Conservation (phyloP, 163 green algal genomes). For the Scenedesmus sp. region DNA sequence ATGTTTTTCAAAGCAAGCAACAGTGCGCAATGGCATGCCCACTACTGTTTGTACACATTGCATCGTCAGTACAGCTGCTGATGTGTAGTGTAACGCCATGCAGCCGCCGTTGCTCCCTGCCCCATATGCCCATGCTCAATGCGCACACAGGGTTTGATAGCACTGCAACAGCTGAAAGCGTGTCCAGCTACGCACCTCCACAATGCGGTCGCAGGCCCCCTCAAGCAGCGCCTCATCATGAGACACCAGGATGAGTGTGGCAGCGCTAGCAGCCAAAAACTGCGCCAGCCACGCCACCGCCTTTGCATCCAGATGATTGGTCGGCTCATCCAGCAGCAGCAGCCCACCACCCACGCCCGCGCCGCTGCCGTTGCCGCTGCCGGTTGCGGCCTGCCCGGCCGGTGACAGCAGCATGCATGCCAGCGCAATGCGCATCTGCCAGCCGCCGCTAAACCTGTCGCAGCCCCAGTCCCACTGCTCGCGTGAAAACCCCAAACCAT, state of each 20-base stretch:
- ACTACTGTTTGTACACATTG: too few relatives aligned
- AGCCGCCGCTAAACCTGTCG: slow-evolving; percentile 81
- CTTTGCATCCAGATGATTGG: slow-evolving; percentile 83
- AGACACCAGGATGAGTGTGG: slow-evolving; percentile 75
- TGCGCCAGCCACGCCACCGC: slow-evolving; percentile 75
- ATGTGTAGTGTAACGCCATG: too few relatives aligned
- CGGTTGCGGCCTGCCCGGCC: slow-evolving; percentile 62
- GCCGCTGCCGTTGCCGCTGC: slow-evolving; percentile 17
- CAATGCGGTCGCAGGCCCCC: slow-evolving; percentile 70
- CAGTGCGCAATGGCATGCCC: too few relatives aligned
- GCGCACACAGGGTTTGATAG: too few relatives aligned
- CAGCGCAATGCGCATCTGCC: slow-evolving; percentile 84
- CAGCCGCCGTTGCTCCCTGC: too few relatives aligned
- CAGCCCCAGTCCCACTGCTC: slow-evolving; percentile 74
- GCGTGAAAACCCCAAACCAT: slow-evolving; percentile 79
- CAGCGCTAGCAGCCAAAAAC: slow-evolving; percentile 67
- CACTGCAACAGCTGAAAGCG: too few relatives aligned
- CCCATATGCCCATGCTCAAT: too few relatives aligned
- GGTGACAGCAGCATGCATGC: slow-evolving; percentile 80
- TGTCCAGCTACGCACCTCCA: slow-evolving; percentile 64
- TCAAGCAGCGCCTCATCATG: slow-evolving; percentile 85
- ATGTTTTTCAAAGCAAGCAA: too few relatives aligned
- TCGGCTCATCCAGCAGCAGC: slow-evolving; percentile 84
- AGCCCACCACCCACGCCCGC: slow-evolving; percentile 55
- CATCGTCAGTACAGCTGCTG: too few relatives aligned